Evolutionary conservation across 495 filamentous ascomycete genomes (phyloP), one percentile per base, ranked within the genome.

Genomic region (Astrothelium subdiscretum): DNA sequence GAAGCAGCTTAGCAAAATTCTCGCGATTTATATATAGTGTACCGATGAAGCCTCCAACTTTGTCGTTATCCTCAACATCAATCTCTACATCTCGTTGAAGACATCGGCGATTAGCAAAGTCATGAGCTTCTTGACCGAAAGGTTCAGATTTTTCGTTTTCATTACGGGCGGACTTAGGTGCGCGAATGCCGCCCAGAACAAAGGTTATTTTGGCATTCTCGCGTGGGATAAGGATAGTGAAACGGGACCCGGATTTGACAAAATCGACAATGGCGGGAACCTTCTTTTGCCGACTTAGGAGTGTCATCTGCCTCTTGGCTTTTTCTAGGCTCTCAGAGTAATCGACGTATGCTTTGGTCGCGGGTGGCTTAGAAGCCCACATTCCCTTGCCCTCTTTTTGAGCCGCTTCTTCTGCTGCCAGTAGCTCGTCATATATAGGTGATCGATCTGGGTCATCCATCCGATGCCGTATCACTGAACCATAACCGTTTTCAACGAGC

Each of bases 71-170:
- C 74, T 95, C 88, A 11, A 99, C 85, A 63, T 97, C 91, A 63
- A 99, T 90, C 76, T 97, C 94, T 44, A 95, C 92, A 69, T 99
- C 95, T 52, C 95, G 85, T 78, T 99, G 95, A 78, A 92, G 86
- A 75, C 87, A 89, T 43, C 90, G 86, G 59, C 82, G 86, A 73
- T 89, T 90, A 29, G 90, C 91, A 66, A 96, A 83, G 32, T 97
- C 91, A 58, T 95, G 83, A 1, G 92, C 94, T 76, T 99, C 95
- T 69, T 94, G 86, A 12, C 95, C 95, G 65, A 95, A 97, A 1
- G 95, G 94, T 75, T 99, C 95, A 3, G 85, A 85, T 62, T 87
- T 84, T 60, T 99, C 95, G 57, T 79, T 83, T 6, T 86, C 77
- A 59, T 86, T 87, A 31, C 95, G 85, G 26, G 90, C 89, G 63